phyloP scores from a whole-genome alignment of 495 filamentous ascomycete species.

The Penicillium soppii region DNA sequence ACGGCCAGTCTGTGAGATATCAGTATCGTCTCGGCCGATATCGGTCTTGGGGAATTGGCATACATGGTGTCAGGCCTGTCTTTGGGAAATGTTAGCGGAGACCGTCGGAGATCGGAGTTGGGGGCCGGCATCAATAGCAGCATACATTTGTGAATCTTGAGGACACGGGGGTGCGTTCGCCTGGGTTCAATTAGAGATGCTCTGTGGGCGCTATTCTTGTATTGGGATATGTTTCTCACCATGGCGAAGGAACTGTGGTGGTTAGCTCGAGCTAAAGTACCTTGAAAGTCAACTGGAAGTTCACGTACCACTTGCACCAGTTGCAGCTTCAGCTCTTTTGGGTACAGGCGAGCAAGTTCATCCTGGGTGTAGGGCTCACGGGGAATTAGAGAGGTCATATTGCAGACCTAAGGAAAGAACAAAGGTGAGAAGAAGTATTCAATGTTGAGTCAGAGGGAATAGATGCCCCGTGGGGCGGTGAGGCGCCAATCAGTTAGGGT shows the following conservation, averaged over 20 bases:
- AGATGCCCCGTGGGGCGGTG: conserved; percentile 8
- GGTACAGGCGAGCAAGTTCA: conserved; percentile 83
- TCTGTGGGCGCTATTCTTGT: not conserved
- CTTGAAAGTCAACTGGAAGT: not conserved
- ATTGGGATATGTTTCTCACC: conserved; percentile 43
- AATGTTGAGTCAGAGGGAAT: not conserved
- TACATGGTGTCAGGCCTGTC: conserved; percentile 76
- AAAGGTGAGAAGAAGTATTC: not conserved
- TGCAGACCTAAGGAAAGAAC: not conserved
- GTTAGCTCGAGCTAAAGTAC: conserved; percentile 11
- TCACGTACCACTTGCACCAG: conserved; percentile 77
- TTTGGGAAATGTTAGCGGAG: conserved; percentile 31
- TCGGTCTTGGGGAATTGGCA: conserved; percentile 9
- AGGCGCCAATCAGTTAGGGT: conserved; percentile 5
- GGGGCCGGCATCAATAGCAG: not conserved
- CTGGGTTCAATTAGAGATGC: conserved; percentile 30
- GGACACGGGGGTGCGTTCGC: conserved; percentile 82
- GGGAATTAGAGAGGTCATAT: conserved; percentile 76
- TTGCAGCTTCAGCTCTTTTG: conserved; percentile 73
- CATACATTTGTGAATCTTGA: conserved; percentile 81
- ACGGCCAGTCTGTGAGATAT: conserved; percentile 71
- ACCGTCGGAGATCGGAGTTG: conserved; percentile 5
- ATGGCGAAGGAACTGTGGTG: conserved; percentile 71
- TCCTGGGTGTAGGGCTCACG: conserved; percentile 74
- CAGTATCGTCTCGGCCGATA: not conserved